Evolutionary conservation across 1,284 basidiomycete species (phyloP), one percentile per base, ranked within the genome.

Genomic region (Hemileccinum hortonii): DNA sequence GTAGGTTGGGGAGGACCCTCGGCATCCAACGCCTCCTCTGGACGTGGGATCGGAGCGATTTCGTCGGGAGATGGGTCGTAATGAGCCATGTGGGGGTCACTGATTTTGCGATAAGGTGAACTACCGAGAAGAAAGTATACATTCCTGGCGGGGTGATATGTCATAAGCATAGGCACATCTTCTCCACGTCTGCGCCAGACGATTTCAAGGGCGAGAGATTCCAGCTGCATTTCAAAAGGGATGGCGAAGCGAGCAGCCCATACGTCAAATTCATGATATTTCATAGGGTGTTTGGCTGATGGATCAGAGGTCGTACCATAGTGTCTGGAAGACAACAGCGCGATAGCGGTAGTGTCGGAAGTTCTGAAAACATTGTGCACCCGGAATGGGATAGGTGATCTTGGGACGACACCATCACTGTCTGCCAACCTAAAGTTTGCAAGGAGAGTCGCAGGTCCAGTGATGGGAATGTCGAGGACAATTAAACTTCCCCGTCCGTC

Each of bases 401-500:
- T 63, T 47, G 19, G 61, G 46, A n/a, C 41, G 26, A 56, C 44
- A 40, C 43, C 30, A 51, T 68, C 58, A 52, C 71, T 54, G 61
- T 72, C 47, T 57, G 63, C 52, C 16, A 86, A 70, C 42, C 82
- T 80, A 63, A 83, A 88, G 19, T 73, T 71, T 10, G 81, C 85
- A 9, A 83, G 64, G 18, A 82, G 69, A 4, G 71, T 63, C n/a
- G 79, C 78, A 6, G 69, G 47, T 4, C 69, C 72, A n/a, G 61
- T 51, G 49, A 40, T 16, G 46, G 69, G 65, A 37, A 71, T 49
- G 39, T 71, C 72, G 52, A 84, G 71, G 21, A 89, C 74, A 62
- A 90, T 87, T 26, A 95, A 67, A 14, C 74, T 67, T 8, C 91
- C 91, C 50, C 75, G 73, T 9, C 94, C 94, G 58, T 93, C 87